A percentile compares a stretch with the other conserved stretches of the same genome.
Conservation (phyloP, 1,284 basidiomycete species). For the Cerioporus squamosus region DNA sequence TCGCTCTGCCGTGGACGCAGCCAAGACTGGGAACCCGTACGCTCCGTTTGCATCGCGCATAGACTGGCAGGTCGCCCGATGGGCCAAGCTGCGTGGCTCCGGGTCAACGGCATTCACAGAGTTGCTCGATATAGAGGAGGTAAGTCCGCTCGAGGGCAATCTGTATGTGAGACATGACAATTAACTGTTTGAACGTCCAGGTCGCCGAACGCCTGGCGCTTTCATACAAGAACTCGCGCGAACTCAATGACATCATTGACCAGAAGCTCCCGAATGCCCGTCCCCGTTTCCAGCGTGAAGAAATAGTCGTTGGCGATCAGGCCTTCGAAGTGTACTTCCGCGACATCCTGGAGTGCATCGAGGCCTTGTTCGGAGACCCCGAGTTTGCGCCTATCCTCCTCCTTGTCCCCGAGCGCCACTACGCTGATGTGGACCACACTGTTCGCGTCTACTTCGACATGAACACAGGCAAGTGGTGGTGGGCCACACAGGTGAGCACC, state of each 20-base stretch:
- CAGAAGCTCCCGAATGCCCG: constrained; percentile 28
- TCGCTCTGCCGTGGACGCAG: neutral
- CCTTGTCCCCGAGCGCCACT: constrained; percentile 38
- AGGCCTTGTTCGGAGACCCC: constrained; percentile 37
- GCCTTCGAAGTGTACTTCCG: constrained; percentile 10
- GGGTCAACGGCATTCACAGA: constrained; percentile 25
- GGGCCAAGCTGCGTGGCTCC: constrained; percentile 25
- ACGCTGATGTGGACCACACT: constrained; percentile 24
- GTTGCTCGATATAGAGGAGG: constrained; percentile 23
- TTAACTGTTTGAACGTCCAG: neutral
- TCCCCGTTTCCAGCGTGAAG: constrained; percentile 21
- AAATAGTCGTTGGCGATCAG: constrained; percentile 27
- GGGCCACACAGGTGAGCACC: constrained; percentile 35
- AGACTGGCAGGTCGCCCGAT: constrained; percentile 26
- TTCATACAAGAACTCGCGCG: constrained; percentile 27
- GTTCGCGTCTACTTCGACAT: constrained; percentile 39
- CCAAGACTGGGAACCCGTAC: neutral
- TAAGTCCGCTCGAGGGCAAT: constrained; percentile 4
- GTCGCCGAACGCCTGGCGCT: constrained; percentile 27
- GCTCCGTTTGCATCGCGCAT: constrained; percentile 16
- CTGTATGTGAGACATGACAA: neutral
- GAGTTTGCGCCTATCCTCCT: constrained; percentile 31
- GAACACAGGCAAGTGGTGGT: constrained; percentile 48
- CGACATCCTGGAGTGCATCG: constrained; percentile 35
- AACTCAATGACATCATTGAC: constrained; percentile 38